Conservation (phyloP, 192 early-diverging fungal genomes). For the Dissophora globulifera region DNA sequence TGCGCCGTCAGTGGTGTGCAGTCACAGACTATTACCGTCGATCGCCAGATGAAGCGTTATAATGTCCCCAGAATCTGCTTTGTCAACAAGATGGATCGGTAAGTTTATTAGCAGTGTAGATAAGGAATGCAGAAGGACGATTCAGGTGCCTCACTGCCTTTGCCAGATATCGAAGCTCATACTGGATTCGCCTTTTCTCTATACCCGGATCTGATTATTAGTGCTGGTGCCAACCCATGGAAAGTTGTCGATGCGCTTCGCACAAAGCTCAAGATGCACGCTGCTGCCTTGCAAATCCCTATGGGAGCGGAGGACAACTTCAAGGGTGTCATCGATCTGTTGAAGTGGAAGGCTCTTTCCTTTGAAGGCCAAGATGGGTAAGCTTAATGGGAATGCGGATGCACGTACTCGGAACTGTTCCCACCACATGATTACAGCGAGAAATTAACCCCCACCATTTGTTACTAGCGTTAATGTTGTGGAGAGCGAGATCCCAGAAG, state of each 20-base stretch:
- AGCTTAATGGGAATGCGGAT: background rate
- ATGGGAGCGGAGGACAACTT: conserved; percentile 91
- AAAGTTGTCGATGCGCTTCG: conserved; percentile 85
- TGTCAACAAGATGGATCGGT: conserved; percentile 92
- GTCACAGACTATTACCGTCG: conserved; percentile 89
- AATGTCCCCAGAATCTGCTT: conserved; percentile 88
- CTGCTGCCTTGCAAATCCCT: conserved; percentile 83
- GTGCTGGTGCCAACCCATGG: conserved; percentile 83
- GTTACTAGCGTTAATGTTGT: conserved; percentile 71
- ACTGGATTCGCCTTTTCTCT: no score
- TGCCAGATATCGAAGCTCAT: no score
- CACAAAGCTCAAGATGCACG: conserved; percentile 79
- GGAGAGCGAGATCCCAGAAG: conserved; percentile 75
- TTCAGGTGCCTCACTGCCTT: no score
- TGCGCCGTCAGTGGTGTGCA: conserved; percentile 89
- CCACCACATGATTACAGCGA: background rate
- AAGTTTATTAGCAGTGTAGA: no score
- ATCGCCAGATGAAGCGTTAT: conserved; percentile 92
- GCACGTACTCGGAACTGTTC: background rate
- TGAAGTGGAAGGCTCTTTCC: conserved; percentile 87
- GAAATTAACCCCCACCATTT: no score
- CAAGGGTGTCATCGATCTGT: conserved; percentile 91
- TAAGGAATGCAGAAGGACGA: no score
- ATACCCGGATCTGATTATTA: conserved; percentile 6
- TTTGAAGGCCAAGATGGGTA: conserved; percentile 92